A percentile compares a stretch with the other conserved stretches of the same genome.
phyloP scores from a whole-genome alignment of 2,329 filamentous ascomycete species.

The Venturia carpophila region DNA sequence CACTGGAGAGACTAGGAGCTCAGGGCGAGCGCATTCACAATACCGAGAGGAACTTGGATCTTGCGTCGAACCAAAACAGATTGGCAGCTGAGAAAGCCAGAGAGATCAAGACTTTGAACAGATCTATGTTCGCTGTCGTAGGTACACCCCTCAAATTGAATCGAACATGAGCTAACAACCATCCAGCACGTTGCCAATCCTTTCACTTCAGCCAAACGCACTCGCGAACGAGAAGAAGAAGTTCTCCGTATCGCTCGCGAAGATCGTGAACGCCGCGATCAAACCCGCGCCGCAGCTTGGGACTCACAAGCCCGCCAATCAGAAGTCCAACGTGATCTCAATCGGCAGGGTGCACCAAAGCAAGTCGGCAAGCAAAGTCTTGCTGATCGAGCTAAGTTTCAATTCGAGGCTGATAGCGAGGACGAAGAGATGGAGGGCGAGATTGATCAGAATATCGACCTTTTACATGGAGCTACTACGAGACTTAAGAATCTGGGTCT shows the following conservation, averaged over 20 bases:
- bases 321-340: slow-evolving; percentile 50
- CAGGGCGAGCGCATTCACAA: slow-evolving; percentile 78
- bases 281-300: slow-evolving; percentile 48
- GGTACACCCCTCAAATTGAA: slow-evolving; percentile 13
- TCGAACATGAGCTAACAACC: slow-evolving; percentile 19
- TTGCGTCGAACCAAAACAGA: slow-evolving; percentile 68
- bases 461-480: slow-evolving; percentile 46
- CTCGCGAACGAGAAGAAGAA: slow-evolving; percentile 56
- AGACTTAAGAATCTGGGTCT: slow-evolving; percentile 65
- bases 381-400: slow-evolving; percentile 62
- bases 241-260: slow-evolving; percentile 57
- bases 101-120: slow-evolving; percentile 17
- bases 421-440: slow-evolving; percentile 21
- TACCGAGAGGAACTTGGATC: slow-evolving; percentile 74
- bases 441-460: slow-evolving; percentile 23
- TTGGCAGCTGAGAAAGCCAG: slow-evolving; percentile 70
- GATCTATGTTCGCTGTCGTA: slow-evolving; percentile 14
- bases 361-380: slow-evolving; percentile 47
- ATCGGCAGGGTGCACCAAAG: slow-evolving; percentile 34
- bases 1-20: slow-evolving; percentile 62
- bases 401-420: slow-evolving; percentile 54
- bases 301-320: slow-evolving; percentile 51
- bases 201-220: slow-evolving; percentile 41
- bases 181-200: slow-evolving; percentile 31
- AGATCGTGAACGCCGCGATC: slow-evolving; percentile 50